These are phyloP conservation scores for Aspergillus bombycis DNA, from an alignment of 2,329 filamentous ascomycete genomes.

Conservation along the genomic window DNA sequence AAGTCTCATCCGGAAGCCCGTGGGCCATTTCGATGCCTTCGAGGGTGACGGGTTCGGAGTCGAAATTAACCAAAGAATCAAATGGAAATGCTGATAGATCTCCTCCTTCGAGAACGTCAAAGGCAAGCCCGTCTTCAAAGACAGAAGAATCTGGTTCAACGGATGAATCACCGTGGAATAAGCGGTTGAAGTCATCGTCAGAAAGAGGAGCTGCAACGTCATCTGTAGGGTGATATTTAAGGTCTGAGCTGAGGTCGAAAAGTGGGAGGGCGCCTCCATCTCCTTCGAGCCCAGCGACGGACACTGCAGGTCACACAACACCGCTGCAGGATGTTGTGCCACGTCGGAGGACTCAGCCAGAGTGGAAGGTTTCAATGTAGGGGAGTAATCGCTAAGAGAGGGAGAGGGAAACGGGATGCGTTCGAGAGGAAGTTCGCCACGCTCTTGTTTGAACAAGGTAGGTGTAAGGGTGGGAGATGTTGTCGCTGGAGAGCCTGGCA, in stretches of 20 bases:
- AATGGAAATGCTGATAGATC: slow-evolving; percentile 54
- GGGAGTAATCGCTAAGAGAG: slow-evolving; percentile 43
- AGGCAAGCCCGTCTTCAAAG: slow-evolving; percentile 75
- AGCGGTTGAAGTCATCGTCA: slow-evolving; percentile 66
- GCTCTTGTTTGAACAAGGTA: slow-evolving; percentile 49
- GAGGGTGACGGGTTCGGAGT: slow-evolving; percentile 52
- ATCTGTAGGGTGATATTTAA: slow-evolving; percentile 58
- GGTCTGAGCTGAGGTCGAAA: slow-evolving; percentile 42
- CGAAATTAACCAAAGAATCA: slow-evolving; percentile 60
- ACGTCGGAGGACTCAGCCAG: slow-evolving; percentile 71
- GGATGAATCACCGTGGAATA: slow-evolving; percentile 66
- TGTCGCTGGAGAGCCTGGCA: slow-evolving; percentile 37
- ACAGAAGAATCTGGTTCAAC: slow-evolving; percentile 73
- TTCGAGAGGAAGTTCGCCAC: slow-evolving; percentile 45
- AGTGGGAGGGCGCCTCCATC: slow-evolving; percentile 52
- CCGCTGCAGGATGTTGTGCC: slow-evolving; percentile 99
- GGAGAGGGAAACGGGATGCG: slow-evolving; percentile 45
- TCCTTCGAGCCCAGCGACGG: slow-evolving; percentile 69
- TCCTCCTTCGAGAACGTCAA: slow-evolving; percentile 64
- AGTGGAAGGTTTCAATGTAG: slow-evolving; percentile 45
- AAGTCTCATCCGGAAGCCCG: slow-evolving; percentile 54
- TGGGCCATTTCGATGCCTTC: slow-evolving; percentile 48
- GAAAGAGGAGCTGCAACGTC: slow-evolving; percentile 67
- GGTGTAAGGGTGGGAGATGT: slow-evolving; percentile 45
- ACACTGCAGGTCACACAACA: slow-evolving; percentile 99